Conservation (phyloP, 2,329 filamentous ascomycete species). For the Diplodia mutila region DNA sequence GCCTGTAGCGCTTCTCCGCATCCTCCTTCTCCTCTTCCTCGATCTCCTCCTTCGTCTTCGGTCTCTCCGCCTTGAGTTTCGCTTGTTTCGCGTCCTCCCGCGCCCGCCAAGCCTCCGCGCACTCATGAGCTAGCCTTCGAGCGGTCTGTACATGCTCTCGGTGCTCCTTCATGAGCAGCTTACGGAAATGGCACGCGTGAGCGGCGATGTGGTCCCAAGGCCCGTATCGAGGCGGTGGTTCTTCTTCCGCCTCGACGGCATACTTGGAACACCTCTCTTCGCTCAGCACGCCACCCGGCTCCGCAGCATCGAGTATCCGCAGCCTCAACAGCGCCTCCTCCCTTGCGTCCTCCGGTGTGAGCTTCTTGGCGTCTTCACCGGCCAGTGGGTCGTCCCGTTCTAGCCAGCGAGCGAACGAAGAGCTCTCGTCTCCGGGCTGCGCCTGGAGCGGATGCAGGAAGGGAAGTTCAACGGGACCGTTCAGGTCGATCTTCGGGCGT, state of each 20-base stretch:
- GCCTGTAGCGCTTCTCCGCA: constrained; percentile 70
- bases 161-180: constrained; percentile 78
- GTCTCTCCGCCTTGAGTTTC: constrained; percentile 19
- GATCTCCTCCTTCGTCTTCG: constrained; percentile 67
- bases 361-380: constrained; percentile 45
- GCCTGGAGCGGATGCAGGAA: constrained; percentile 58
- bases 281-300: constrained; percentile 76
- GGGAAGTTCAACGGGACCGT: constrained; percentile 52
- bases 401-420: constrained; percentile 69
- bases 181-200: constrained; percentile 79
- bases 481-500: constrained; percentile 54
- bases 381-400: constrained; percentile 54
- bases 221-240: constrained; percentile 79
- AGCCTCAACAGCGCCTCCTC: constrained; percentile 72
- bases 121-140: constrained; percentile 78
- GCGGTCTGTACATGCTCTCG: constrained; percentile 75
- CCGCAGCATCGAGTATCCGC: constrained; percentile 71
- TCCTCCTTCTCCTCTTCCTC: constrained; percentile 74
- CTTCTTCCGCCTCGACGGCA: constrained; percentile 71
- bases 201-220: constrained; percentile 83
- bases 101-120: constrained; percentile 73
- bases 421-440: constrained; percentile 49
- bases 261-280: constrained; percentile 71
- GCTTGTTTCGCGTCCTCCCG: constrained; percentile 56
- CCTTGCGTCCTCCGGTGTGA: constrained; percentile 37